Evolutionary conservation across 495 filamentous ascomycete species (phyloP), one percentile per base, ranked within the genome.

Genomic region (Tuber microsphaerosporum): DNA sequence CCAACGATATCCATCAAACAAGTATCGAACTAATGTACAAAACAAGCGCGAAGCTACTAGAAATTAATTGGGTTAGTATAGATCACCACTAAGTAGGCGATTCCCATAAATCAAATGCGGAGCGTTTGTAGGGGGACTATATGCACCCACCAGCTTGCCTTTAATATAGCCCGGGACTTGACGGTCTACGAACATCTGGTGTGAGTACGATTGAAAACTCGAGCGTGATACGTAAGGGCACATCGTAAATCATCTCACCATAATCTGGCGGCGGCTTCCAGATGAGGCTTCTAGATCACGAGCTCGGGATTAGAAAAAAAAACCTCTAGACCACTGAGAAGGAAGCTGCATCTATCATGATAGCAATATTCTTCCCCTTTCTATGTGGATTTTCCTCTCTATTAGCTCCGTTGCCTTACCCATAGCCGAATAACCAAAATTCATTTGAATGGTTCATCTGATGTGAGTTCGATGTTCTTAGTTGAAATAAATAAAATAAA

Each of bases 251-350:
- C 26, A 65, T 84, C 86, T 74, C 90, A 97, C 95, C 94, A 83
- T 90, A 97, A 82, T 97, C 92, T 71, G 96, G 95, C 71, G 95
- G 96, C 39, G 95, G 94, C 83, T 99, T 99, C 94, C 94, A 99
- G 75, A 99, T 98, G 83, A 99, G 86, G 76, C 93, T 97, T 84
- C 94, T 98, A 75, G 43, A 45, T 44, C 72, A 74, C 68, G 78
- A 71, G 72, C 77, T 84, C 75, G 76, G 81, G 41, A n/a, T 75
- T 74, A 71, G 72, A 72, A 71, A 42, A 71, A 42, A 31, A 70
- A 70, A 65, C 39, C 39, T 6, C 39, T 6, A 69, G 39, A 69
- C 26, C 71, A 73, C 73, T 31, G 73, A 41, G 51, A 73, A 19
- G 31, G 71, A 73, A 70, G 45, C 68, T 83, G 77, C 70, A 65